Evolutionary conservation across 192 early-diverging fungal species (phyloP), one percentile per base, ranked within the genome.

Genomic region (Coemansia brasiliensis): DNA sequence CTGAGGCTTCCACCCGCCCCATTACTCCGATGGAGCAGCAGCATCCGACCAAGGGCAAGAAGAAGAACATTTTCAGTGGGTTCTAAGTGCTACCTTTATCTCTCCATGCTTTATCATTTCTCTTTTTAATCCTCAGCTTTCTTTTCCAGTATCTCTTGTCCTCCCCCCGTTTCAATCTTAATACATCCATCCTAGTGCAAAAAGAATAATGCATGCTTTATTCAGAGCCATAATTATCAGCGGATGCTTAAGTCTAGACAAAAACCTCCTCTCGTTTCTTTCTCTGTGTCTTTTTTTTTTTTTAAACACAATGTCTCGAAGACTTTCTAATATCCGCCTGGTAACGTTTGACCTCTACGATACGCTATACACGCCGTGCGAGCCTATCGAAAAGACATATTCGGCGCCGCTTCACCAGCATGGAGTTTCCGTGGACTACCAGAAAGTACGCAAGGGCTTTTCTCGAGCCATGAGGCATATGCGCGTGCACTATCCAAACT

Each of bases 291-390:
- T 6, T 6, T 29, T 29, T 29, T 55, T 48, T 29, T 20, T 11
- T n/a, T n/a, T n/a, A n/a, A n/a, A 22, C 3, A 37, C 24, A 27
- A n/a, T 57, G 57, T 41, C 57, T 15, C 60, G 55, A 18, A 52
- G 58, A 10, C 50, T 78, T 9, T 29, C 54, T 1, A 63, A 79
- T 29, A 67, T 82, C 37, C 66, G 69, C 25, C 57, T 87, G n/a
- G 76, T 87, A 20, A 87, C 86, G 16, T 87, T 87, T 49, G 86
- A 87, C 52, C 79, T 84, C 32, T 87, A 78, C 41, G 73, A 86
- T 32, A 87, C 86, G 2, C 58, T 86, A 17, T 87, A 83, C 56
- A 81, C 66, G 40, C 86, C 86, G 21, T 59, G 67, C 21, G 45
- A 68, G 25, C 51, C 68, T 3, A 39, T 78, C 2, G 42, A 58